Conservation (phyloP, 2,329 filamentous ascomycete genomes). For the Thermochaetoides dissita region DNA sequence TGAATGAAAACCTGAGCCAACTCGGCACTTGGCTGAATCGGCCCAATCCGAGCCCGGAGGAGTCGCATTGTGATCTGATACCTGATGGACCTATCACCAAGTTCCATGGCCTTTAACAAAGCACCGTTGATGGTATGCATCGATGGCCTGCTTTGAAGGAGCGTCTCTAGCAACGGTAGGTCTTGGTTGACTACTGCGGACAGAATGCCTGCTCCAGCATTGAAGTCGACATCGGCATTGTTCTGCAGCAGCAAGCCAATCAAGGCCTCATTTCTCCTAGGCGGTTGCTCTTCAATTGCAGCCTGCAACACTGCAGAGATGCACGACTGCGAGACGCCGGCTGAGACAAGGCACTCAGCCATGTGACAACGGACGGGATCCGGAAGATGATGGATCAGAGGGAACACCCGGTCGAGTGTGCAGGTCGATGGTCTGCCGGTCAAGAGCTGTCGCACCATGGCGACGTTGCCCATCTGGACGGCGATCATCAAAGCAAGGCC, state of each 20-base stretch:
- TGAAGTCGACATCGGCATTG: slow-evolving; percentile 40
- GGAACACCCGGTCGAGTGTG: slow-evolving; percentile 35
- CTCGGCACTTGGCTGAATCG: slow-evolving; percentile 20
- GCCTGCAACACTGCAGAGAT: slow-evolving; percentile 37
- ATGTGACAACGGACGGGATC: slow-evolving; percentile 31
- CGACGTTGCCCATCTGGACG: slow-evolving; percentile 29
- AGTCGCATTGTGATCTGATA: slow-evolving; percentile 34
- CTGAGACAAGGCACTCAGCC: slow-evolving; percentile 34
- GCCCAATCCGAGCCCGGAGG: slow-evolving; percentile 28
- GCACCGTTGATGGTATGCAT: slow-evolving; percentile 33
- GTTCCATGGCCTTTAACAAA: slow-evolving; percentile 33
- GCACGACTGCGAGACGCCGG: slow-evolving; percentile 31
- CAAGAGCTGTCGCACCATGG: slow-evolving; percentile 33
- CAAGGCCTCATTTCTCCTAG: slow-evolving; percentile 34
- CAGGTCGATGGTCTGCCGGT: slow-evolving; percentile 31
- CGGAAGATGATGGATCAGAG: slow-evolving; percentile 30
- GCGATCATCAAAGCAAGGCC: slow-evolving; percentile 38
- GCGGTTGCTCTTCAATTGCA: slow-evolving; percentile 34
- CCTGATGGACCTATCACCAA: slow-evolving; percentile 28
- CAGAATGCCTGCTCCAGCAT: slow-evolving; percentile 34
- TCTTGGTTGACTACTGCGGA: slow-evolving; percentile 36
- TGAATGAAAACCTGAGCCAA: slow-evolving; percentile 29
- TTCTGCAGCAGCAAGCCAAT: slow-evolving; percentile 38
- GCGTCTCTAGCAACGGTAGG: slow-evolving; percentile 27
- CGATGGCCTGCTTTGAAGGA: slow-evolving; percentile 32